Evolutionary conservation across 306 rosid species (phyloP).

Genomic region (Vigna mungo): DNA sequence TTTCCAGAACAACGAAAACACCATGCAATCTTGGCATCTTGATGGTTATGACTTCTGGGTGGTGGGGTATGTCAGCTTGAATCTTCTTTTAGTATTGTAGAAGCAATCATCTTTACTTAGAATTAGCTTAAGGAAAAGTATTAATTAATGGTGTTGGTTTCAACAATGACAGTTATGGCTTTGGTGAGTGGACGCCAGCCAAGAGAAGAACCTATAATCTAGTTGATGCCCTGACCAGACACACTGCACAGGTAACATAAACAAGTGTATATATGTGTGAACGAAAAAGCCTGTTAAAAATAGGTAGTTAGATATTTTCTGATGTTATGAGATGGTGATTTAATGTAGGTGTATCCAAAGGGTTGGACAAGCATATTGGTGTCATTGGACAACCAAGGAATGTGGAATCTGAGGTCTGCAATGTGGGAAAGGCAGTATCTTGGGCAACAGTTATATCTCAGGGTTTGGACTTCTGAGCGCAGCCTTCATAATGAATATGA

Average conservation of each 20-base stretch:
- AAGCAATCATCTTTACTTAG: constrained; percentile 30
- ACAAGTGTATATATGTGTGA: background rate
- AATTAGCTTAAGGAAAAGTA: background rate
- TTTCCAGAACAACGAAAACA: constrained; percentile 80
- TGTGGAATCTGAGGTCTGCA: constrained; percentile 99
- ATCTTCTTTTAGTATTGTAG: constrained; percentile 2
- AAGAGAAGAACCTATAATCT: constrained; percentile 73
- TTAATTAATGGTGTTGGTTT: constrained; percentile 40
- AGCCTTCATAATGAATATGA: constrained; percentile 74
- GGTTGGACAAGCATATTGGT: constrained; percentile 87
- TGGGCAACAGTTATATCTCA: constrained; percentile 89
- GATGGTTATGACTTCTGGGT: constrained; percentile 98
- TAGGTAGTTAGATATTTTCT: too few relatives aligned
- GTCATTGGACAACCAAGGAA: constrained; percentile 94
- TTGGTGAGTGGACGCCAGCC: constrained; percentile 75
- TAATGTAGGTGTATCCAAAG: constrained; percentile 77
- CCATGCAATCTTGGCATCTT: constrained; percentile 90
- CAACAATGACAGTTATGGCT: constrained; percentile 66
- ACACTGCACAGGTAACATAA: constrained; percentile 82
- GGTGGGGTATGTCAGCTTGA: constrained; percentile 70
- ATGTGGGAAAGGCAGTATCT: constrained; percentile 95
- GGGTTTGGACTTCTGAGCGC: constrained; percentile 75
- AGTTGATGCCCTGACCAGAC: constrained; percentile 88
- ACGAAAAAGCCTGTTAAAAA: too few relatives aligned
- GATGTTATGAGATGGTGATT: background rate